Conservation (phyloP, 306 rosid genomes). For the Rosa persica region DNA sequence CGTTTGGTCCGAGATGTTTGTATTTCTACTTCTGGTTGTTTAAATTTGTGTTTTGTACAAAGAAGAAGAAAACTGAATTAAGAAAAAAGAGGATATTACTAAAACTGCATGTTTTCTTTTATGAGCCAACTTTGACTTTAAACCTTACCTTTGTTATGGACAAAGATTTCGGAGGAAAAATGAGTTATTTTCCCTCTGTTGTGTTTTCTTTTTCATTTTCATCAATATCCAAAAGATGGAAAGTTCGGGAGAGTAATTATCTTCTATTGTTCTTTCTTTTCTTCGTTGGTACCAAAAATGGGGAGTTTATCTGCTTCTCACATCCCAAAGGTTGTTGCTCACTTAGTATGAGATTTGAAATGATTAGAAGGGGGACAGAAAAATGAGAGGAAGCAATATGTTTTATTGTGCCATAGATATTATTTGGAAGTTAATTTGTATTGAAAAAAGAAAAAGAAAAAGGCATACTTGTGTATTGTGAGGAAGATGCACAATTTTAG, state of each 20-base stretch:
- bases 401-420: background rate
- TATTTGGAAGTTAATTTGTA: background rate
- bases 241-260: background rate
- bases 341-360: background rate
- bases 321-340: constrained; percentile 4
- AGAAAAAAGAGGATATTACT: background rate
- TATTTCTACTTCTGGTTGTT: background rate
- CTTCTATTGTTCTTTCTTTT: background rate
- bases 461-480: background rate
- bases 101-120: background rate
- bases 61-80: background rate
- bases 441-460: background rate
- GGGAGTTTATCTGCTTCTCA: background rate
- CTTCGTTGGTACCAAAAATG: background rate
- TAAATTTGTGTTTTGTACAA: background rate
- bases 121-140: background rate
- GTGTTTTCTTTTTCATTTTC: background rate
- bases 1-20: background rate
- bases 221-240: background rate
- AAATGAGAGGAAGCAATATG: constrained; percentile 1
- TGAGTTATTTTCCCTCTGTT: background rate
- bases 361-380: background rate
- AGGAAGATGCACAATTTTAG: background rate
- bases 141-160: background rate
- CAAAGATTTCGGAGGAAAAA: background rate